Conservation (phyloP, 1,139 yeast genomes). For the Waltiozyma sp. region DNA sequence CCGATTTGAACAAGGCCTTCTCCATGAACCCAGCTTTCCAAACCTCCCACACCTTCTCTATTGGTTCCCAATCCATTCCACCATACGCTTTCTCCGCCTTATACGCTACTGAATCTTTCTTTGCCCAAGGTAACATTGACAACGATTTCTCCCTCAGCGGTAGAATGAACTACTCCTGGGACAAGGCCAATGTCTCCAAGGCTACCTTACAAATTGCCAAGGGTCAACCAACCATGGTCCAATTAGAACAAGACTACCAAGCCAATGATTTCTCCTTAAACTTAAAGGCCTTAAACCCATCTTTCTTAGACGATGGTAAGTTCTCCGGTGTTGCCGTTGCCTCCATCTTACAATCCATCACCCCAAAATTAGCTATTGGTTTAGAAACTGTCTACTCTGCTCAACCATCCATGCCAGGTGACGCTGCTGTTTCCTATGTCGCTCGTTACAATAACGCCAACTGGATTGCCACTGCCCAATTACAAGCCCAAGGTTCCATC, state of each 20-base stretch:
- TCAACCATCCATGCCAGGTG: conserved; percentile 75
- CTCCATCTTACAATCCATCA: conserved; percentile 79
- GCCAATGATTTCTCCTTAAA: conserved; percentile 83
- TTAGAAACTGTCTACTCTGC: conserved; percentile 84
- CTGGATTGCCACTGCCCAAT: conserved; percentile 93
- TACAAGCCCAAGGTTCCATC: conserved; percentile 87
- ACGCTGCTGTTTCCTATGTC: conserved; percentile 82
- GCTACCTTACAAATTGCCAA: conserved; percentile 80
- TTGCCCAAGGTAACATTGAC: conserved; percentile 87
- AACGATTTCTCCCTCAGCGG: conserved; percentile 81
- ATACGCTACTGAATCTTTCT: conserved; percentile 76
- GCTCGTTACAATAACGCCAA: conserved; percentile 80
- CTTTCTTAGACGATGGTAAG: conserved; percentile 54
- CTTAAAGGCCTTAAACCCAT: conserved; percentile 86
- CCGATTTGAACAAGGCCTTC: conserved; percentile 90
- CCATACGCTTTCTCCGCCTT: conserved; percentile 88
- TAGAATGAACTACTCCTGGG: conserved; percentile 89
- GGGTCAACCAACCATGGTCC: conserved; percentile 90
- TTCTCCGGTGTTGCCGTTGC: conserved; percentile 89
- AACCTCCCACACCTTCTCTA: conserved; percentile 86
- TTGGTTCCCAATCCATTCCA: conserved; percentile 82
- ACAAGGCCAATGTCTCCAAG: conserved; percentile 67
- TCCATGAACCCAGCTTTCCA: conserved; percentile 92
- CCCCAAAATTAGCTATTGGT: conserved; percentile 80
- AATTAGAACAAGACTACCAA: conserved; percentile 91